A percentile compares a stretch with the other conserved stretches of the same genome.
Evolutionary conservation across 306 rosid genomes (phyloP).

Genomic region (Pyrus communis): DNA sequence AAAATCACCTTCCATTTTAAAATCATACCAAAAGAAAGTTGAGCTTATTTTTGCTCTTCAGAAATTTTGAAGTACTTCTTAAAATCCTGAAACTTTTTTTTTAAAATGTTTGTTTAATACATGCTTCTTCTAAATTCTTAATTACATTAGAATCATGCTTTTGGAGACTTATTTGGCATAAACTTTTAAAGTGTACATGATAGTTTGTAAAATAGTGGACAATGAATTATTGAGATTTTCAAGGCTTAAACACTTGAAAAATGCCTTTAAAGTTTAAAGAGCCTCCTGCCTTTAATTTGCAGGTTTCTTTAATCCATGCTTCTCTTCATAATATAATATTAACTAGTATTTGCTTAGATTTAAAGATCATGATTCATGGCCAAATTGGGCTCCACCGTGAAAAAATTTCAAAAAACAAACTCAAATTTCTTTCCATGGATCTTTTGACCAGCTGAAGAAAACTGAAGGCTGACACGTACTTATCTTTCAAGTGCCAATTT

Average conservation of each 20-base stretch:
- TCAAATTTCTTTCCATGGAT: constrained; percentile 21
- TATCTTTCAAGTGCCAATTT: constrained; percentile 34
- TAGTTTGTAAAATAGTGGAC: neutral
- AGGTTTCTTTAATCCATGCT: constrained; percentile 24
- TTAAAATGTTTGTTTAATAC: neutral
- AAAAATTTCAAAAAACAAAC: neutral
- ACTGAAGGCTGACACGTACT: constrained; percentile 37
- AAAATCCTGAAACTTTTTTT: neutral
- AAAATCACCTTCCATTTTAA: no score
- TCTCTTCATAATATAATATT: constrained; percentile 14
- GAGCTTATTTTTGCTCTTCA: neutral
- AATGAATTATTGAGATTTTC: neutral
- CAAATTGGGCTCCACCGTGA: constrained; percentile 39
- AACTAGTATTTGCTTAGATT: neutral
- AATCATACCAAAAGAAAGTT: neutral
- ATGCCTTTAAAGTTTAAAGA: neutral
- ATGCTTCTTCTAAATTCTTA: constrained; percentile 2
- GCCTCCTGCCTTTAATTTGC: constrained; percentile 17
- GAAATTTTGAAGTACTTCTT: neutral
- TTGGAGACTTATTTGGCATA: neutral
- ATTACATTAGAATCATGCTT: neutral
- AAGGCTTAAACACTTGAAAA: neutral
- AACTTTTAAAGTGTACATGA: neutral
- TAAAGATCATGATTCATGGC: constrained; percentile 21
- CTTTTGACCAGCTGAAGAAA: constrained; percentile 52